These are phyloP conservation scores for Flaveria linearis DNA, from an alignment of 129 eudicot species.

Conservation along the genomic window DNA sequence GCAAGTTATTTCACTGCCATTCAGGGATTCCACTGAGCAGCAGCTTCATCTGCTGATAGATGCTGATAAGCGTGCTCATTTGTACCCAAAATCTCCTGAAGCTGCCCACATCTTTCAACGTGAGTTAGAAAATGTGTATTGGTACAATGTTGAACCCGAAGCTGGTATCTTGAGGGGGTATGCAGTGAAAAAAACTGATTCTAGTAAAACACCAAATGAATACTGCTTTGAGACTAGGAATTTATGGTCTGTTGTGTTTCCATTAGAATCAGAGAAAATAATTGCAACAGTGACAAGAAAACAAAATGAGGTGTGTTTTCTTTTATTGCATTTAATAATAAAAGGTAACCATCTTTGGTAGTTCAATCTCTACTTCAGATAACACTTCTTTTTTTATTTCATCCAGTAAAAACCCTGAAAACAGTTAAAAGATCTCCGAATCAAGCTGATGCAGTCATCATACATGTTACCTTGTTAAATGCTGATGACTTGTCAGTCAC, in stretches of 20 bases:
- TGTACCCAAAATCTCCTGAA: conserved; percentile 82
- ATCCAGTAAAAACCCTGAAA: not conserved
- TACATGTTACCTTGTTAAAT: not conserved
- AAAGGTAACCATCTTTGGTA: not conserved
- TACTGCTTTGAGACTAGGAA: conserved; percentile 66
- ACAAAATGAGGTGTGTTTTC: conserved; percentile 65
- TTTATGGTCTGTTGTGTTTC: conserved; percentile 93
- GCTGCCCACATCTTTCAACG: conserved; percentile 64
- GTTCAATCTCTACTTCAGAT: not conserved
- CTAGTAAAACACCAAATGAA: conserved; percentile 44
- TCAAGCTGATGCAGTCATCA: not conserved
- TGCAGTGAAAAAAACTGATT: conserved; percentile 42
- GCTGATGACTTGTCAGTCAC: not conserved
- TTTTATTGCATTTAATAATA: not conserved
- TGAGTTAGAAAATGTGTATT: conserved; percentile 73
- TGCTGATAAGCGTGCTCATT: conserved; percentile 56
- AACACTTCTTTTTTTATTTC: not conserved
- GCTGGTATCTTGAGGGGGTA: conserved; percentile 71
- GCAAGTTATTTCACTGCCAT: conserved; percentile 78
- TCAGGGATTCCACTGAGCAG: conserved; percentile 76
- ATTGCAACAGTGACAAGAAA: conserved; percentile 69
- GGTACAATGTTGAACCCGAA: conserved; percentile 82
- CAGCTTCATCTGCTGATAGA: conserved; percentile 80
- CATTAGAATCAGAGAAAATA: conserved; percentile 87
- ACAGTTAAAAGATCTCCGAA: not conserved